These are phyloP conservation scores for Jacaranda copaia DNA, from an alignment of 257 asterid genomes.

Conservation along the genomic window DNA sequence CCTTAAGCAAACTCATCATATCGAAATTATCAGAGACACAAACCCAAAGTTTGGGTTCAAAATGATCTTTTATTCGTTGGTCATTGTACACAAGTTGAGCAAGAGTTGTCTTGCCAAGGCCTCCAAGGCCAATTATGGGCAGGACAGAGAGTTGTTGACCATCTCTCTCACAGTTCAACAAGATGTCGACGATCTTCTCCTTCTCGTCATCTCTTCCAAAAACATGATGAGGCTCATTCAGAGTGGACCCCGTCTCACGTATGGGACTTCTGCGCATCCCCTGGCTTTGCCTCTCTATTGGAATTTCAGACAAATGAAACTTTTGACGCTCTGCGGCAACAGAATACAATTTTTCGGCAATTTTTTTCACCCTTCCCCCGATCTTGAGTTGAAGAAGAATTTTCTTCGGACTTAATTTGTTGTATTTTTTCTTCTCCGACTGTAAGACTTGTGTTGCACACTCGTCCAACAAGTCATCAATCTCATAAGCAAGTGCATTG, in stretches of 20 bases:
- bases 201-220: constrained; percentile 40
- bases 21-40: constrained; percentile 38
- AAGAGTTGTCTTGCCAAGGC: too few species aligned
- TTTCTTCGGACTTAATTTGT: too few species aligned
- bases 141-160: constrained; percentile 28
- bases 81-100: constrained; percentile 29
- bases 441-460: too few species aligned
- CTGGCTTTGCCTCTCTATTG: too few species aligned
- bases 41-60: constrained; percentile 40
- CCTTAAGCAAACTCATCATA: constrained; percentile 13
- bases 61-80: constrained; percentile 16
- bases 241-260: constrained; percentile 35
- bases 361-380: too few species aligned
- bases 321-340: too few species aligned
- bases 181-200: constrained; percentile 32
- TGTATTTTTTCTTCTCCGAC: too few species aligned
- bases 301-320: too few species aligned
- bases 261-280: neutral
- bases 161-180: constrained; percentile 26
- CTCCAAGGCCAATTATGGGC: constrained; percentile 31
- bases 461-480: constrained; percentile 41
- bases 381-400: too few species aligned
- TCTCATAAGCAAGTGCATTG: constrained; percentile 25
- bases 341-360: too few species aligned
- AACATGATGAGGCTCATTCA: constrained; percentile 24